Conservation (phyloP, 495 filamentous ascomycete species). For the Penicillium tannophilum region DNA sequence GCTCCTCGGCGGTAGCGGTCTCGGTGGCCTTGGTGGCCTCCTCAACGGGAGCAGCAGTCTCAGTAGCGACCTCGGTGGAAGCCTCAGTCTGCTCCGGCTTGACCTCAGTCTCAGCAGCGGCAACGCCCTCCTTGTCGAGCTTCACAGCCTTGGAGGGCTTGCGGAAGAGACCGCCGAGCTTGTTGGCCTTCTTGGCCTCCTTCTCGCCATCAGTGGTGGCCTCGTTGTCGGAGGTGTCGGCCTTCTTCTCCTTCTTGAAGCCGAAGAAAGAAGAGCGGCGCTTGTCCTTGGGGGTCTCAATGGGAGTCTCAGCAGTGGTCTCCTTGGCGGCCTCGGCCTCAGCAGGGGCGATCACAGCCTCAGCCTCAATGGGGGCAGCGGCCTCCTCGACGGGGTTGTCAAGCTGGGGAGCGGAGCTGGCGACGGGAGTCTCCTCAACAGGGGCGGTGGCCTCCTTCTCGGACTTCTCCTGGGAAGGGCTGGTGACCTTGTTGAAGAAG, state of each 20-base stretch:
- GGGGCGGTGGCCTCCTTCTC: constrained; percentile 54
- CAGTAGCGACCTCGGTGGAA: constrained; percentile 36
- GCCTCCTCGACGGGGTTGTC: constrained; percentile 53
- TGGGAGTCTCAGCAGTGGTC: constrained; percentile 35
- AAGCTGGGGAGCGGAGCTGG: constrained; percentile 54
- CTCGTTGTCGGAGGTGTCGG: constrained; percentile 52
- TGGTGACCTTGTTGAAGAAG: constrained; percentile 58
- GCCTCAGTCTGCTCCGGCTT: constrained; percentile 35
- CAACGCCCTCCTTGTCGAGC: constrained; percentile 41
- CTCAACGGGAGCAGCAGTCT: constrained; percentile 29
- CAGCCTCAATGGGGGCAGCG: constrained; percentile 46
- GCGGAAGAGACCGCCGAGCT: constrained; percentile 58
- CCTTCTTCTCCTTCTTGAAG: constrained; percentile 56
- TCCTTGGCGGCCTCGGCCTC: constrained; percentile 46
- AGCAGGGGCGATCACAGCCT: constrained; percentile 44
- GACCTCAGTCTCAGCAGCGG: constrained; percentile 36
- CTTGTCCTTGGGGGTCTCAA: constrained; percentile 50
- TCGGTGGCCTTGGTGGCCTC: constrained; percentile 36
- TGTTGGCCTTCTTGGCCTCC: constrained; percentile 53
- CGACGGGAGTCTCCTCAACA: constrained; percentile 44
- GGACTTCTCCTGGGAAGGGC: constrained; percentile 54
- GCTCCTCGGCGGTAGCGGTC: constrained; percentile 29
- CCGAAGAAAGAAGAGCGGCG: constrained; percentile 60
- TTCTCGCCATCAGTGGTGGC: constrained; percentile 49
- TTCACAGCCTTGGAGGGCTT: constrained; percentile 59